Conservation (phyloP, 2,329 filamentous ascomycete genomes). For the Diaporthe eres region DNA sequence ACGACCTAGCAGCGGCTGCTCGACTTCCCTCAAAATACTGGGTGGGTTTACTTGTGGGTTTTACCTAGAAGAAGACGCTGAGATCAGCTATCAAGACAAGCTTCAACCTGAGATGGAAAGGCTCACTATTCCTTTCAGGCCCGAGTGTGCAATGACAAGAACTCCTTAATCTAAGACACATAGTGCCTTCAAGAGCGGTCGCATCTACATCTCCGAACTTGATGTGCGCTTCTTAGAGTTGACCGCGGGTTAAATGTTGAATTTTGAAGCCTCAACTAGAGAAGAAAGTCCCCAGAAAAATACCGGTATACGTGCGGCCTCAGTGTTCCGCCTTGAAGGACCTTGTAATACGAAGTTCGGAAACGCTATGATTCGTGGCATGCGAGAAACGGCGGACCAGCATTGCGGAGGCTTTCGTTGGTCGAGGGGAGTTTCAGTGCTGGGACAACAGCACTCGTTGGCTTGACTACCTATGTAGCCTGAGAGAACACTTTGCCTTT, state of each 20-base stretch:
- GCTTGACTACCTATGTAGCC: too few relatives aligned
- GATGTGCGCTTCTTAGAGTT: slow-evolving; percentile 66
- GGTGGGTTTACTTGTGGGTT: too few relatives aligned
- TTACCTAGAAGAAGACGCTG: too few relatives aligned
- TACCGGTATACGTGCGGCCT: too few relatives aligned
- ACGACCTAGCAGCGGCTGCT: too few relatives aligned
- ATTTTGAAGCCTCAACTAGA: slow-evolving; percentile 70
- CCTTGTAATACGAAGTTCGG: slow-evolving; percentile 72
- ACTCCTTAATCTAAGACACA: neutral
- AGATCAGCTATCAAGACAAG: too few relatives aligned
- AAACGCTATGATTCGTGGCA: slow-evolving; percentile 71
- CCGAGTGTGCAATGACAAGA: neutral
- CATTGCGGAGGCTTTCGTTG: slow-evolving; percentile 74
- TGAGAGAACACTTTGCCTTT: too few relatives aligned
- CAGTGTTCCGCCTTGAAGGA: slow-evolving; percentile 72
- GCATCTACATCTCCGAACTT: slow-evolving; percentile 55
- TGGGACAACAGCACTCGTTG: slow-evolving; percentile 45
- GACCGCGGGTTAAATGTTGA: slow-evolving; percentile 71
- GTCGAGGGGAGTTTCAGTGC: slow-evolving; percentile 44
- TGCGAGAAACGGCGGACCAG: slow-evolving; percentile 76
- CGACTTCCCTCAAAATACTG: too few relatives aligned
- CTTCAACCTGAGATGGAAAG: too few relatives aligned
- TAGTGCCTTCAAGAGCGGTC: neutral
- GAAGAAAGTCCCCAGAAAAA: slow-evolving; percentile 22
- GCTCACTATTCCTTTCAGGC: too few relatives aligned